phyloP scores from a whole-genome alignment of 345 rosid genomes.

The Rubroshorea leprosula region DNA sequence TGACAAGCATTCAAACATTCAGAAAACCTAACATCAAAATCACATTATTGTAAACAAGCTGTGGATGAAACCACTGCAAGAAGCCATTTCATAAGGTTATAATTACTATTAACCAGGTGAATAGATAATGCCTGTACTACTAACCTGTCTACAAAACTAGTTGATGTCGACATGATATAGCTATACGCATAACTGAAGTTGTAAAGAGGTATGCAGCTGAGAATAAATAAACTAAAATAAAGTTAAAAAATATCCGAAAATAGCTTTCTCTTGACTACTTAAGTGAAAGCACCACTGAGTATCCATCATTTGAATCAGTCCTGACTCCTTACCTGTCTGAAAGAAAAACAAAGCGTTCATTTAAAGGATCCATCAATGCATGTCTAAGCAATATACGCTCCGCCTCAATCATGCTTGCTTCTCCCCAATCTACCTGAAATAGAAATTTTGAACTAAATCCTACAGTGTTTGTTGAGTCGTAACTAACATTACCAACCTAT shows the following conservation, averaged over 20 bases:
- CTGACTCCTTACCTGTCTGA: conserved; percentile 97
- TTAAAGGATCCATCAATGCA: conserved; percentile 71
- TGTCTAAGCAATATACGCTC: conserved; percentile 88
- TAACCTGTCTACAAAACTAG: conserved; percentile 97
- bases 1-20: background rate
- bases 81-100: background rate
- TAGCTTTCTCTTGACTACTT: background rate
- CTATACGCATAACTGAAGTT: conserved; percentile 86
- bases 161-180: conserved; percentile 81
- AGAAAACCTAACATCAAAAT: background rate
- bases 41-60: background rate
- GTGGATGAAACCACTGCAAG: background rate
- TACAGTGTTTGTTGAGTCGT: conserved; percentile 3
- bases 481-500: no score
- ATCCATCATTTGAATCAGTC: conserved; percentile 2
- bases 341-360: conserved; percentile 83
- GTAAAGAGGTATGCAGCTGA: conserved; percentile 97
- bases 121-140: conserved; percentile 16
- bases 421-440: conserved; percentile 97
- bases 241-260: conserved; percentile 19
- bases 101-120: no score
- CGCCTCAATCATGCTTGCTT: conserved; percentile 88
- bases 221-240: conserved; percentile 33
- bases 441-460: conserved; percentile 7
- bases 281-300: background rate